Evolutionary conservation across 2,329 filamentous ascomycete genomes (phyloP), one percentile per base, ranked within the genome.

Genomic region (Bipolaris bicolor): DNA sequence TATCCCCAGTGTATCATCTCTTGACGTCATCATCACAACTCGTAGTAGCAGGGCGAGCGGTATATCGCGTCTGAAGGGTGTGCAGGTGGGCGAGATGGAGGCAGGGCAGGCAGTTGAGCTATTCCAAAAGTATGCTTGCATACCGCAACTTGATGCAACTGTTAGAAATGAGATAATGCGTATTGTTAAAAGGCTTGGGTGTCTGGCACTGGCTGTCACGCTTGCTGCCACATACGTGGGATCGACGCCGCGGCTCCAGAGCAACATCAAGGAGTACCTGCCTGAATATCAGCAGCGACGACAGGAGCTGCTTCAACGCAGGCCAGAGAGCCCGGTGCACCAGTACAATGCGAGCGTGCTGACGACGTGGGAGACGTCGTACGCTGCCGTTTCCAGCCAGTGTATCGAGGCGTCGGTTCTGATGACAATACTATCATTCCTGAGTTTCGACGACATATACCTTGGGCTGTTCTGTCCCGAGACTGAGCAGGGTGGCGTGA

Each of bases 291-390:
- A 49, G 37, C 41, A 58, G 54, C 56, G 57, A 22, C 58, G 58
- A 47, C 48, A 48, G 20, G 57, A 64, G 36, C 37, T 67, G 26
- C 64, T 67, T 10, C 18, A 22, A 15, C 62, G 39, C 15, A 62
- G 60, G 47, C 53, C 65, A 18, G 40, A 63, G 20, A 39, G 49
- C 7, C 49, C 58, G 11, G 36, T 63, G 18, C 60, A 69, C 40
- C 60, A 63, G 55, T 70, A 65, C 52, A 58, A 58, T 26, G 55
- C 62, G 52, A 69, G 67, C 49, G 60, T 69, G 40, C 60, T 70
- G n/a, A 63, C 56, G 10, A 64, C 62, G 16, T 70, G 60, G 62
- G 65, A 67, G 48, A 68, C 61, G 3, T 62, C 65, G 18, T 63
- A 51, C 49, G 16, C 36, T 31, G 58, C 62, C 31, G 57, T 70